Evolutionary conservation across 352 stramenopile genomes (phyloP).

Genomic region (Salisapilia sapeloensis): DNA sequence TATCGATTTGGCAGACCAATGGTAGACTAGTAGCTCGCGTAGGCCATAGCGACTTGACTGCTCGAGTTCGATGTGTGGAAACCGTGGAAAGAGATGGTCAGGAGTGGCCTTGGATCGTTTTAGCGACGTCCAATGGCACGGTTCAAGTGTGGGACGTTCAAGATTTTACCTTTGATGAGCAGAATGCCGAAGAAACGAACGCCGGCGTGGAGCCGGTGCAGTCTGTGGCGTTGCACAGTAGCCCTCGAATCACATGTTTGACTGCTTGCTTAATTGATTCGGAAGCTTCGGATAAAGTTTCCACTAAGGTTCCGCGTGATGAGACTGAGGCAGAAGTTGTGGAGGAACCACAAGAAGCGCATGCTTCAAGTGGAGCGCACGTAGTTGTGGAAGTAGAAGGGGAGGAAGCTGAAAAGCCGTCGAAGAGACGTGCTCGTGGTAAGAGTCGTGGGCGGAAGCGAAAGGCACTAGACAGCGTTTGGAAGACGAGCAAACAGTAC

Average conservation of each 20-base stretch:
- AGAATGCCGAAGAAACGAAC: conserved; percentile 35
- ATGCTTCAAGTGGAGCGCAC: no score
- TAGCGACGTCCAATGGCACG: conserved; percentile 53
- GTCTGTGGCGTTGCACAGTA: conserved; percentile 49
- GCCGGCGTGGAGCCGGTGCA: conserved; percentile 26
- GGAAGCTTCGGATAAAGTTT: no score
- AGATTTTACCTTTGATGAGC: conserved; percentile 29
- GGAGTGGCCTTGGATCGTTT: conserved; percentile 46
- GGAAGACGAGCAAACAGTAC: no score
- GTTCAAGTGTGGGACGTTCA: conserved; percentile 73
- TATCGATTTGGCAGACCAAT: conserved; percentile 67
- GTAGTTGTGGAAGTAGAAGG: no score
- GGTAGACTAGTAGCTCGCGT: conserved; percentile 54
- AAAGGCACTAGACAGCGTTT: no score
- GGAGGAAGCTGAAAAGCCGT: no score
- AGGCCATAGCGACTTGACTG: conserved; percentile 34
- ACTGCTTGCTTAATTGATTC: conserved; percentile 53
- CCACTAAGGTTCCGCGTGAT: no score
- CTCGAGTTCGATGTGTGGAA: conserved; percentile 57
- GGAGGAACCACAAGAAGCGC: no score
- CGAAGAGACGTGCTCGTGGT: neutral
- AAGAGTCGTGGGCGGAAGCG: no score
- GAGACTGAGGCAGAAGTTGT: no score
- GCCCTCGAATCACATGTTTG: conserved; percentile 57
- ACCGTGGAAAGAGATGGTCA: conserved; percentile 49